Conservation (phyloP, 1,284 basidiomycete genomes). For the Ceratorhiza oryzae-sativae region DNA sequence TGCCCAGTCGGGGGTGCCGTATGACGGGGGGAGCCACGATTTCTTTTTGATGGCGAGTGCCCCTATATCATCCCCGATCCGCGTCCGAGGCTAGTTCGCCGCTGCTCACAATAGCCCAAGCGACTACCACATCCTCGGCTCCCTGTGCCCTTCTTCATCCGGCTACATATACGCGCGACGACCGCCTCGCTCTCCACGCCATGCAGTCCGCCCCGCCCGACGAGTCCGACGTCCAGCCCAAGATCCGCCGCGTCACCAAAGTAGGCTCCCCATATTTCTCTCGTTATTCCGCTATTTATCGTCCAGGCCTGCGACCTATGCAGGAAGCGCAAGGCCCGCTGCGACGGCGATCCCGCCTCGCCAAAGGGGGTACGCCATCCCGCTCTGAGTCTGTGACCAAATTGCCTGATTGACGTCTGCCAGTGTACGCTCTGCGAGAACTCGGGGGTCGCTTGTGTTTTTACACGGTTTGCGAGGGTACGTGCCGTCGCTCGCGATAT, state of each 20-base stretch:
- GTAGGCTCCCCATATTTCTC: too few relatives aligned
- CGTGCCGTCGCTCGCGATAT: neutral
- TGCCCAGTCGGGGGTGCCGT: neutral
- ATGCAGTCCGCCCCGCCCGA: neutral
- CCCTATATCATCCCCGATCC: slow-evolving; percentile 4
- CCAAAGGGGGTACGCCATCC: neutral
- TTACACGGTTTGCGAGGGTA: slow-evolving; percentile 32
- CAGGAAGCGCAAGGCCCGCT: slow-evolving; percentile 20
- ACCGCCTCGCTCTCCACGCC: neutral
- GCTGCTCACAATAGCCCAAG: neutral
- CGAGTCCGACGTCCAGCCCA: slow-evolving; percentile 18
- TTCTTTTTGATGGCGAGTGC: neutral
- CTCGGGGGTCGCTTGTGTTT: slow-evolving; percentile 14
- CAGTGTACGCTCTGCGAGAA: slow-evolving; percentile 29
- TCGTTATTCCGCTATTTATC: too few relatives aligned
- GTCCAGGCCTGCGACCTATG: slow-evolving; percentile 14
- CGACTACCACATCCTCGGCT: neutral
- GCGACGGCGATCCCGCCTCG: slow-evolving; percentile 21
- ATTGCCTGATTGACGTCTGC: neutral
- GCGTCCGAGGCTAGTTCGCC: neutral
- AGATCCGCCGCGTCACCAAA: slow-evolving; percentile 26
- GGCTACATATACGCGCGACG: slow-evolving; percentile 1
- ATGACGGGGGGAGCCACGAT: neutral
- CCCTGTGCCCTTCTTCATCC: neutral
- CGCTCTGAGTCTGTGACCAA: neutral